phyloP scores from a whole-genome alignment of 2,329 filamentous ascomycete genomes.

The Monilinia polystroma region DNA sequence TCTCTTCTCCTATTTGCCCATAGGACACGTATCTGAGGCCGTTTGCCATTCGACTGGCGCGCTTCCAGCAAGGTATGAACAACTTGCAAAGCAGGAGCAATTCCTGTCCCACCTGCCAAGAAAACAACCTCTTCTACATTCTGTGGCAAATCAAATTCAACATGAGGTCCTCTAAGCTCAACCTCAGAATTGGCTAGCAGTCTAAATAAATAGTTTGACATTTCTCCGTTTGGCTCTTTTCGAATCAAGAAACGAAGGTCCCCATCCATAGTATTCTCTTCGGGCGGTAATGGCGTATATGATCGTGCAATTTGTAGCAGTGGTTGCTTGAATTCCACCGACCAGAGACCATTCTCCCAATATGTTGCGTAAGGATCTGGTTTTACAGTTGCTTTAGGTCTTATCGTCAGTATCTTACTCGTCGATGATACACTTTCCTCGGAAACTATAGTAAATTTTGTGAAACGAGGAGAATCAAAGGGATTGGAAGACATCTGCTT shows the following conservation, averaged over 20 bases:
- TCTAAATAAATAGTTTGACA: conserved; percentile 75
- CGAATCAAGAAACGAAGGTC: conserved; percentile 73
- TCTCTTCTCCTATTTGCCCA: conserved; percentile 74
- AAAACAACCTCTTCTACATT: conserved; percentile 65
- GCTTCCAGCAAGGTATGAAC: conserved; percentile 59
- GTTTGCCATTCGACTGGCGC: conserved; percentile 36
- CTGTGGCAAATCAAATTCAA: conserved; percentile 62
- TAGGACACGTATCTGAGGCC: conserved; percentile 64
- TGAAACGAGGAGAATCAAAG: conserved; percentile 62
- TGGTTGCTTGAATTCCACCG: conserved; percentile 90
- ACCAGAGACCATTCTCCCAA: conserved; percentile 72
- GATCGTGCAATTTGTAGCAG: conserved; percentile 87
- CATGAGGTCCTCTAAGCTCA: conserved; percentile 75
- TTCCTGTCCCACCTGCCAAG: conserved; percentile 79
- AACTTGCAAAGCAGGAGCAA: conserved; percentile 84
- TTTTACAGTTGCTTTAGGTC: conserved; percentile 39
- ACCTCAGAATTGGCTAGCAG: conserved; percentile 63
- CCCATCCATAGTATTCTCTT: conserved; percentile 40
- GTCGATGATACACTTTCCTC: conserved; percentile 64
- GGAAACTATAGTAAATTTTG: conserved; percentile 61
- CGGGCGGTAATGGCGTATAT: conserved; percentile 81
- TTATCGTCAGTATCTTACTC: conserved; percentile 67
- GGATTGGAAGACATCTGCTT: background rate
- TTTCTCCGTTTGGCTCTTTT: conserved; percentile 76
- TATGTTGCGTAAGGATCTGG: conserved; percentile 44